These are phyloP conservation scores for Geum urbanum DNA, from an alignment of 306 rosid genomes.

Conservation along the genomic window DNA sequence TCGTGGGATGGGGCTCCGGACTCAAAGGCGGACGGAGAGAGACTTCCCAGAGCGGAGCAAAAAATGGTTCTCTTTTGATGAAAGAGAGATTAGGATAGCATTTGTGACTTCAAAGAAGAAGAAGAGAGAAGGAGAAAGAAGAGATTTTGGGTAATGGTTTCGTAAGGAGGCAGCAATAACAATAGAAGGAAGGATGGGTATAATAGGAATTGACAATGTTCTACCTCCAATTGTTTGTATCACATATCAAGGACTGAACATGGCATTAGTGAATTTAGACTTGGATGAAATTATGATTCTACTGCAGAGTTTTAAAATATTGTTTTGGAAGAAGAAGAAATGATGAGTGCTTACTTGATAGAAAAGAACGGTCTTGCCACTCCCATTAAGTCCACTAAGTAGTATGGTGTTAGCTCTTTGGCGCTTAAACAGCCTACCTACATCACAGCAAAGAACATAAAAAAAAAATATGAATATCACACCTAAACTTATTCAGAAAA, in stretches of 20 bases:
- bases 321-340: not conserved
- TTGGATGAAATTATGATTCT: not conserved
- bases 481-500: not conserved
- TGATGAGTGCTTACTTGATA: constrained; percentile 52
- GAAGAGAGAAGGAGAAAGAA: no score
- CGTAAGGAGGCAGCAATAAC: no score
- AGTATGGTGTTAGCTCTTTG: constrained; percentile 63
- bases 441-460: constrained; percentile 15
- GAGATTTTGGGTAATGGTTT: no score
- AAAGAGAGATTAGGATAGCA: no score
- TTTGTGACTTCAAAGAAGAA: no score
- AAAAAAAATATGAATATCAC: not conserved
- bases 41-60: no score
- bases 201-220: no score
- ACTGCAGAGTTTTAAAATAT: not conserved
- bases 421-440: constrained; percentile 70
- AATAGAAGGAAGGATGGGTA: no score
- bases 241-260: not conserved
- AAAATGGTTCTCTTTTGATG: no score
- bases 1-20: no score
- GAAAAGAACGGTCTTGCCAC: constrained; percentile 79
- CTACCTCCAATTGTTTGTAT: not conserved
- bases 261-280: not conserved
- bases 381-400: constrained; percentile 71
- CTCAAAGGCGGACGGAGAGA: no score